phyloP scores from a whole-genome alignment of 495 filamentous ascomycete genomes.

The Neurospora hispaniola region DNA sequence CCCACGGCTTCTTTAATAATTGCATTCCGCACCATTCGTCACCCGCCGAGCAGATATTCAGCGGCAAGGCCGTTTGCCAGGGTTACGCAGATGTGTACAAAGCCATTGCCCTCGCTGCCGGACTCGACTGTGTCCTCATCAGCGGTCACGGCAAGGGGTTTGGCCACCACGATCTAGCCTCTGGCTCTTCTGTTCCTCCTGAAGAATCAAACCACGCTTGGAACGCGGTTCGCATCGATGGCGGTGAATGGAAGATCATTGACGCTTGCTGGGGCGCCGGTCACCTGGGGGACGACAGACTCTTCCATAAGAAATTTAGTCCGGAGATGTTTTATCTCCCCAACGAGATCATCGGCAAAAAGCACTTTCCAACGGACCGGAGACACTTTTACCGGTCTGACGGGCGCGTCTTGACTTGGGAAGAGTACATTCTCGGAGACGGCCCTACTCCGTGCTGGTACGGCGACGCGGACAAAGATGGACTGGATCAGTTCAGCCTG shows the following conservation, averaged over 20 bases:
- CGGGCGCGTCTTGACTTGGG: slow-evolving; percentile 48
- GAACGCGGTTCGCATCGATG: slow-evolving; percentile 83
- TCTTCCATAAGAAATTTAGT: slow-evolving; percentile 59
- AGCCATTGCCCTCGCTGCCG: slow-evolving; percentile 59
- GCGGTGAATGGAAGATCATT: slow-evolving; percentile 81
- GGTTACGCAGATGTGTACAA: slow-evolving; percentile 83
- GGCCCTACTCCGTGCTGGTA: slow-evolving; percentile 42
- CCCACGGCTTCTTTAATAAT: slow-evolving; percentile 60
- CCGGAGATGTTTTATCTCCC: slow-evolving; percentile 61
- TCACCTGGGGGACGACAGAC: slow-evolving; percentile 31
- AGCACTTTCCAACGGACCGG: slow-evolving; percentile 66
- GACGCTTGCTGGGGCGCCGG: slow-evolving; percentile 94
- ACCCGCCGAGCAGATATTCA: slow-evolving; percentile 53
- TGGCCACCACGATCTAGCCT: slow-evolving; percentile 46
- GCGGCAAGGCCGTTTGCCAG: slow-evolving; percentile 78
- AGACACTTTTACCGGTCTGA: slow-evolving; percentile 55
- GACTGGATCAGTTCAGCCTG: slow-evolving; percentile 51
- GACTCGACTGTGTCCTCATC: slow-evolving; percentile 60
- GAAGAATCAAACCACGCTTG: slow-evolving; percentile 62
- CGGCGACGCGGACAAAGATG: slow-evolving; percentile 45
- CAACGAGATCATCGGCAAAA: slow-evolving; percentile 73
- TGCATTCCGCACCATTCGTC: slow-evolving; percentile 47
- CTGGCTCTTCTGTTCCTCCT: slow-evolving; percentile 48
- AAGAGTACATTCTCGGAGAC: slow-evolving; percentile 61
- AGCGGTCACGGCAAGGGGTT: slow-evolving; percentile 82